Conservation (phyloP, 208 protist genomes). For the Naegleria fowleri region DNA sequence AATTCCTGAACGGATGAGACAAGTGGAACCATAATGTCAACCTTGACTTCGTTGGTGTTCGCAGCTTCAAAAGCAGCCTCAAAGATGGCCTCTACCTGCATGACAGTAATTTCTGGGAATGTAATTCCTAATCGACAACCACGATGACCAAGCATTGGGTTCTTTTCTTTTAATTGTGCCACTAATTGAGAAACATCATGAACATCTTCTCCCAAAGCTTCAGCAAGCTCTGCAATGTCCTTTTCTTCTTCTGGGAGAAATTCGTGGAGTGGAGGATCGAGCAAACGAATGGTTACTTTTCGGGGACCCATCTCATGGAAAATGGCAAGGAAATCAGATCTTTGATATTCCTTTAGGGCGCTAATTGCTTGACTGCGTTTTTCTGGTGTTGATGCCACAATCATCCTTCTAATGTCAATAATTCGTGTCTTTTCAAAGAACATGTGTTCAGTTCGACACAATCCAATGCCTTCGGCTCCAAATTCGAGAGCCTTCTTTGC, state of each 20-base stretch:
- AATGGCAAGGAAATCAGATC: slow-evolving; percentile 75
- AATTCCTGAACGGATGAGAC: slow-evolving; percentile 75
- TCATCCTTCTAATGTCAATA: slow-evolving; percentile 79
- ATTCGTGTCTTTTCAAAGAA: slow-evolving; percentile 81
- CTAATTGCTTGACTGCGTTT: slow-evolving; percentile 65
- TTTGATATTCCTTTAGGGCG: slow-evolving; percentile 76
- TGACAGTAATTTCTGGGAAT: slow-evolving; percentile 88
- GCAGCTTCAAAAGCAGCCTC: slow-evolving; percentile 61
- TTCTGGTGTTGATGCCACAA: slow-evolving; percentile 67
- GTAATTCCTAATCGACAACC: slow-evolving; percentile 81
- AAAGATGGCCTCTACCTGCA: slow-evolving; percentile 84
- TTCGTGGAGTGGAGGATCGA: slow-evolving; percentile 93
- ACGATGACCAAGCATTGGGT: slow-evolving; percentile 91
- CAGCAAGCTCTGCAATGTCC: slow-evolving; percentile 61
- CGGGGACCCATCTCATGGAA: slow-evolving; percentile 76
- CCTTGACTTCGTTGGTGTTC: slow-evolving; percentile 19
- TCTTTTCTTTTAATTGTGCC: slow-evolving; percentile 73
- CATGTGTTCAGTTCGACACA: slow-evolving; percentile 92
- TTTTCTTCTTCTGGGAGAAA: slow-evolving; percentile 74
- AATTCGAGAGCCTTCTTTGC: slow-evolving; percentile 62
- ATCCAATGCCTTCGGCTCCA: slow-evolving; percentile 83
- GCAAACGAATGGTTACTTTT: slow-evolving; percentile 80
- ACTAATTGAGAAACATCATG: slow-evolving; percentile 64
- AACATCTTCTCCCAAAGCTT: slow-evolving; percentile 58
- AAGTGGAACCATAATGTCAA: slow-evolving; percentile 87